Base-by-base conservation (phyloP, 331 rosid species). In the Stylosanthes scabra region DNA sequence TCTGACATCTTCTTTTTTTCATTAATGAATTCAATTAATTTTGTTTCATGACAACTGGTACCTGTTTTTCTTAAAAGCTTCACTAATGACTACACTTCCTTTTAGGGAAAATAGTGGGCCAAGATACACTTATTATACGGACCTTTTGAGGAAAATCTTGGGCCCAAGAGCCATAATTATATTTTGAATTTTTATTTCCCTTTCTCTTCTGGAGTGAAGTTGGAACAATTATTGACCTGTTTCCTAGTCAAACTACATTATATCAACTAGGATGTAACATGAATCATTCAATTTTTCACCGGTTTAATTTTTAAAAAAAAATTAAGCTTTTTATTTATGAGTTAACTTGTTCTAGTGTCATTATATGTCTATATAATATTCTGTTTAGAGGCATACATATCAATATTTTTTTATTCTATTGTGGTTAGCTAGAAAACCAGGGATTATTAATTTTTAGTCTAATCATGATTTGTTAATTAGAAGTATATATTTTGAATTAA, bases 1-100 rank as follows among this genome's bases (percentile, higher is more conserved):
- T 88, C 85, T 91, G 90, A 90, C 93, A 88, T 29, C n/a, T n/a
- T n/a, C n/a, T 5, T 1, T 7, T 20, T 20, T 20, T 20, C 25
- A 20, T 20, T 20, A 20, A 20, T 20, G 25, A 20, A 20, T 20
- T 20, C 25, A 20, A 20, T 20, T 20, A 20, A 20, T 20, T 20
- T 20, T 1, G n/a, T 20, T 7, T 2, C 1, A 6, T 51, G 7
- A 9, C 20, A 51, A 51, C 11, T n/a, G n/a, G n/a, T n/a, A n/a
- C 12, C 39, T 9, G 13, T 27, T 57, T 13, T 57, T 14, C 7
- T 0, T 5, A 3, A 50, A 13, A 50, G 55, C 20, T 5, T 13
- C 55, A 4, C 16, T 50, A 50, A 34, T 34, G 39, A 34, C 39
- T 34, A 1, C 2, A 13, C 25, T 12, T 50, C 25, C 55, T 50